phyloP scores from a whole-genome alignment of 164 flowering plant genomes.

The Chimonanthus salicifolius region DNA sequence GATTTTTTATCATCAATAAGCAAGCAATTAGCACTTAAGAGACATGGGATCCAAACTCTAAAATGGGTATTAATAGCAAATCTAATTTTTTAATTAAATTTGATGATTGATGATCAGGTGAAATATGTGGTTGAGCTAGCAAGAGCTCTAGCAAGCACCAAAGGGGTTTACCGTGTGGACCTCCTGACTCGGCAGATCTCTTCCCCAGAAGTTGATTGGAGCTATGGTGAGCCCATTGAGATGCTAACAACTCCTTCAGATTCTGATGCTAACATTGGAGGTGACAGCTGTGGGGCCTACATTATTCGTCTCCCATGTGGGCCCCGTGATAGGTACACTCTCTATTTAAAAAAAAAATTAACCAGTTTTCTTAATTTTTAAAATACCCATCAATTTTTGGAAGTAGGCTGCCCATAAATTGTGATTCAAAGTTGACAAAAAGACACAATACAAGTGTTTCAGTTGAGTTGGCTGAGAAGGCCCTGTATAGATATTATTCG shows the following conservation, averaged over 20 bases:
- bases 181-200: slow-evolving; percentile 72
- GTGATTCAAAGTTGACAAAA: neutral
- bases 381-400: neutral
- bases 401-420: neutral
- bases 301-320: slow-evolving; percentile 79
- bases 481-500: no score
- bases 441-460: no score
- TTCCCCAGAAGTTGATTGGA: slow-evolving; percentile 61
- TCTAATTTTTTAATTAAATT: neutral
- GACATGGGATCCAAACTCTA: neutral
- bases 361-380: neutral
- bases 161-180: slow-evolving; percentile 70
- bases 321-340: slow-evolving; percentile 26
- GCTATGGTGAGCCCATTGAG: slow-evolving; percentile 79
- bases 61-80: neutral
- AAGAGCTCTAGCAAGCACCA: slow-evolving; percentile 58
- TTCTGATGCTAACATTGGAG: slow-evolving; percentile 24
- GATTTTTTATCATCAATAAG: no score
- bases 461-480: no score
- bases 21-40: no score
- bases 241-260: slow-evolving; percentile 59
- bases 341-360: neutral
- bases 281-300: slow-evolving; percentile 52
- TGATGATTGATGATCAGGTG: slow-evolving; percentile 35
- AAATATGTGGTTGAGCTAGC: slow-evolving; percentile 87